Evolutionary conservation across 73 alveolate genomes (phyloP), one percentile per base, ranked within the genome.

Genomic region (Paramecium biaurelia): DNA sequence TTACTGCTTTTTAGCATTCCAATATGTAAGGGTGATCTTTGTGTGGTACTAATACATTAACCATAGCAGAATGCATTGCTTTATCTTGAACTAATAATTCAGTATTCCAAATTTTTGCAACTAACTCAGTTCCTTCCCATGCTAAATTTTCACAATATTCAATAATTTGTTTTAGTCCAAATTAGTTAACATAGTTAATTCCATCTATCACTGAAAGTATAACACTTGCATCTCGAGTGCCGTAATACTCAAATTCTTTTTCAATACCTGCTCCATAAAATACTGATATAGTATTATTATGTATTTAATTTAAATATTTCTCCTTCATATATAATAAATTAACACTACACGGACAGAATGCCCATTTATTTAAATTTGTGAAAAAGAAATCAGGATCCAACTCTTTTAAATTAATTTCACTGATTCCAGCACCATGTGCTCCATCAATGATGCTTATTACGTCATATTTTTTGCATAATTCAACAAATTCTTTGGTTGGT

Each of bases 351-450:
- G 90, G 90, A 18, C 45, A 32, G 18, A 43, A 79, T 23, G 76
- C 70, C 90, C 90, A 79, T 79, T 79, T 79, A 18, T 79, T 32
- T 4, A 79, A 42, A 79, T 79, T 79, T 43, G 90, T 43, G 32
- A 42, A 79, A 43, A 38, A 79, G 76, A 79, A 79, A 79, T 79
- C 90, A 79, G 90, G 76, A 18, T 79, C 74, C 14, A 79, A 45
- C 2, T 79, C 90, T 21, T 45, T 45, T 8, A 79, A 12, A 45
- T 79, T 9, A 8, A 79, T 23, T 79, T 79, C 76, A 42, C 72
- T 41, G 12, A 79, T 79, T 79, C 90, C 90, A 11, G 74, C 74
- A 14, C 76, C 90, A 79, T 79, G 90, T 11, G 90, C 90, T 0
- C 76, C 70, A 79, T 79, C 90, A 0, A 79, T 47, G 10, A 79